Evolutionary conservation across 805 yeast species (phyloP).

Genomic region (Maudiozyma barnettii): DNA sequence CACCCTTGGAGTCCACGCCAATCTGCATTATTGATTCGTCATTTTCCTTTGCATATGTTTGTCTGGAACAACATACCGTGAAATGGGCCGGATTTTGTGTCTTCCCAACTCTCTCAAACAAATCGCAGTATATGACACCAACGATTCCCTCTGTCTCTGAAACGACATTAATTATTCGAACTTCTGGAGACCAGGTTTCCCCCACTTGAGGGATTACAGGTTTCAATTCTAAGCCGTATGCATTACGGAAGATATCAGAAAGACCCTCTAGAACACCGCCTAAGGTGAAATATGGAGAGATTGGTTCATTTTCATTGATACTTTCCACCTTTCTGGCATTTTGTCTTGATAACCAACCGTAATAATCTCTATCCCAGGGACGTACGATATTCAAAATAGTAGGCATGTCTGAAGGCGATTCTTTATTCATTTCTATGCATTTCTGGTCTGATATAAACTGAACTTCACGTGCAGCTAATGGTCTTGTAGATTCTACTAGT

Average conservation of each 20-base stretch:
- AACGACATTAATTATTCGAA: slow-evolving; percentile 68
- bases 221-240: slow-evolving; percentile 69
- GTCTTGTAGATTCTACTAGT: slow-evolving; percentile 42
- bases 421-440: slow-evolving; percentile 14
- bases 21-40: slow-evolving; percentile 30
- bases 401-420: slow-evolving; percentile 15
- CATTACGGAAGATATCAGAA: slow-evolving; percentile 53
- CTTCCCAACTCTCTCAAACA: slow-evolving; percentile 69
- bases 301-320: background rate
- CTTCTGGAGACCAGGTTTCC: slow-evolving; percentile 85
- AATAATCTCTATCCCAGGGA: slow-evolving; percentile 91
- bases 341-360: slow-evolving; percentile 8
- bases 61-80: slow-evolving; percentile 89
- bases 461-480: slow-evolving; percentile 53
- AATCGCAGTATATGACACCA: slow-evolving; percentile 81
- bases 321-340: background rate
- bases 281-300: slow-evolving; percentile 60
- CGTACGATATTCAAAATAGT: slow-evolving; percentile 41
- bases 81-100: slow-evolving; percentile 88
- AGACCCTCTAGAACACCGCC: slow-evolving; percentile 83
- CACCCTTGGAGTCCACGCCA: slow-evolving; percentile 32
- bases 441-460: slow-evolving; percentile 36
- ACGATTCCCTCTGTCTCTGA: slow-evolving; percentile 53
- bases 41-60: slow-evolving; percentile 49
- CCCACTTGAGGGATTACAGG: slow-evolving; percentile 57